phyloP scores from a whole-genome alignment of 345 rosid genomes.

The Salix purpurea region DNA sequence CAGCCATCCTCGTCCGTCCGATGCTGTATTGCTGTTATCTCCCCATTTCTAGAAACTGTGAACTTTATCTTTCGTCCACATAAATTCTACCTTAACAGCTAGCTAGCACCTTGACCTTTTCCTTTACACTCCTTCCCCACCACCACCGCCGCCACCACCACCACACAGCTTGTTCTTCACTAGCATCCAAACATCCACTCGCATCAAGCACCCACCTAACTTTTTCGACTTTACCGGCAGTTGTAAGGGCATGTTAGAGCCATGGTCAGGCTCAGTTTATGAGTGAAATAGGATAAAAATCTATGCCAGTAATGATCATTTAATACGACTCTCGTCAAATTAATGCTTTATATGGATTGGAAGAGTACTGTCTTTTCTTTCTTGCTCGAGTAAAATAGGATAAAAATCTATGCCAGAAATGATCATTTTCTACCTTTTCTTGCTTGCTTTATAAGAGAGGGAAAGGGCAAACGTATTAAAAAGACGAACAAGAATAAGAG shows the following conservation, averaged over 20 bases:
- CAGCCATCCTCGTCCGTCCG: neutral
- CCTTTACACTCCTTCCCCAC: constrained; percentile 2
- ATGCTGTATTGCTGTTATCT: constrained; percentile 5
- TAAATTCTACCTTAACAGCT: constrained; percentile 26
- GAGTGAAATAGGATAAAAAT: neutral
- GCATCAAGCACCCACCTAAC: constrained; percentile 12
- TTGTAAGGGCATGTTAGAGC: neutral
- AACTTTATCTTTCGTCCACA: constrained; percentile 9
- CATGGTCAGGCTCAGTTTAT: neutral
- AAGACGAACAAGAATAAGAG: constrained; percentile 13
- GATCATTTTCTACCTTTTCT: neutral
- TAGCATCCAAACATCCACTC: constrained; percentile 9
- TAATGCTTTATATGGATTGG: neutral
- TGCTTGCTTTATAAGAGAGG: neutral
- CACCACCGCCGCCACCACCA: neutral
- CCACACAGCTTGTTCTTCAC: constrained; percentile 4
- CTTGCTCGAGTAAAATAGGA: neutral
- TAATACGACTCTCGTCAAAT: neutral
- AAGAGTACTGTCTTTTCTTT: neutral
- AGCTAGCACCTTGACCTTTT: constrained; percentile 23
- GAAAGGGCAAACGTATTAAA: neutral
- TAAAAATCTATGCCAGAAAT: too few species aligned
- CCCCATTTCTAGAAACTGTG: constrained; percentile 20
- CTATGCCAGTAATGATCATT: neutral
- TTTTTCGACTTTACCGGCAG: neutral